Evolutionary conservation across 768 basidiomycete genomes (phyloP), one percentile per base, ranked within the genome.

Genomic region (Auricularia auricula-judae): DNA sequence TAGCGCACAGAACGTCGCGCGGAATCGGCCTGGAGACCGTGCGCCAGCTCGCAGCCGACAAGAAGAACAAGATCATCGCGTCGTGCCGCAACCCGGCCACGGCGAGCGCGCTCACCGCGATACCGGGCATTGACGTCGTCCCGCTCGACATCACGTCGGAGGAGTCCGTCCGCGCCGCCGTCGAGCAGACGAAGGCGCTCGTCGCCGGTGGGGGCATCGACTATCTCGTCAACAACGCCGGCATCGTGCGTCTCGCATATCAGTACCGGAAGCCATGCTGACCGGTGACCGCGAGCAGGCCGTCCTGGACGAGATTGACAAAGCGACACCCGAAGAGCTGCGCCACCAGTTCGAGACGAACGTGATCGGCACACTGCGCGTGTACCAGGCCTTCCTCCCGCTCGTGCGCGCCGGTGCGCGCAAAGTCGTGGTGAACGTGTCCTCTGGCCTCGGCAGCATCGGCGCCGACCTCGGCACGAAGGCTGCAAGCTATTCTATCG

Each of bases 341-440:
- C 21, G 59, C 68, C 29, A 43, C 64, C n/a, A 68, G 68, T 12
- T 78, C 4, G 69, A 68, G 33, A 62, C 70, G 11, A 78, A 78
- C 66, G 72, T 77, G 51, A 67, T 67, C 54, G 78, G 76, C 0
- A 77, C 78, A 1, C 71, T 72, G 33, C 70, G 76, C 61, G 69
- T 78, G 36, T 70, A 71, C 4, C 73, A 75, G 64, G 62, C 68
- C 3, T 76, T 76, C 62, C 69, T 76, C 2, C 75, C 74, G 7
- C 69, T 75, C 18, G 69, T 79, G 3, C 74, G 74, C 61, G 10
- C 7, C 4, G 70, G 75, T 47, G 62, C 60, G 42, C 68, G 71
- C 18, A 74, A 74, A 64, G 71, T 74, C 12, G 72, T 78, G 64
- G 69, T 73, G 63, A 78, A 78, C 66, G 68, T 76, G 43, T 18